Conservation (phyloP, 257 asterid species). For the Solanum medicagineum region DNA sequence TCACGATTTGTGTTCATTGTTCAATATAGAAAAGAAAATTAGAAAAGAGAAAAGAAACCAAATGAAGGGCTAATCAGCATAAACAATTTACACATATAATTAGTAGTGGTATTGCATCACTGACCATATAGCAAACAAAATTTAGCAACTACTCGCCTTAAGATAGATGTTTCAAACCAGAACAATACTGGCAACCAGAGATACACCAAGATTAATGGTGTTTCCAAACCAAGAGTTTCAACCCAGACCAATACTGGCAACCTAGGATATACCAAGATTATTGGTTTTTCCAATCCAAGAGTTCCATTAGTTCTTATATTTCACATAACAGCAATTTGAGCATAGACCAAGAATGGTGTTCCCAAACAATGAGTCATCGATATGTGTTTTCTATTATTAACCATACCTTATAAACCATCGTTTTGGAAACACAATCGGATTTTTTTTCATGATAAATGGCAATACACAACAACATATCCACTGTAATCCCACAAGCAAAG, state of each 20-base stretch:
- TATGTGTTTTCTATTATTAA: neutral
- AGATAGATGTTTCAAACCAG: neutral
- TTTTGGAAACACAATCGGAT: neutral
- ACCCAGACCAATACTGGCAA: too few relatives aligned
- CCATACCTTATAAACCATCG: neutral
- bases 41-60: neutral
- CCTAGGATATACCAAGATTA: too few relatives aligned
- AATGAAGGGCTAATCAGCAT: neutral
- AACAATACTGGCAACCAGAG: neutral
- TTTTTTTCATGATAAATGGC: neutral
- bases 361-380: neutral
- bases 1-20: neutral
- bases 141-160: neutral
- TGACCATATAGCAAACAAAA: neutral
- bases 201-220: neutral
- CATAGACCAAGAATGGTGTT: neutral
- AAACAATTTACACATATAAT: neutral
- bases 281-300: too few relatives aligned
- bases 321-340: neutral
- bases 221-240: neutral
- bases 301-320: neutral
- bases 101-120: neutral
- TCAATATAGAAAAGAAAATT: neutral
- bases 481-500: neutral
- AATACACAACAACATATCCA: neutral